Evolutionary conservation across 192 early-diverging fungal genomes (phyloP).

Genomic region (Linderina pennispora): DNA sequence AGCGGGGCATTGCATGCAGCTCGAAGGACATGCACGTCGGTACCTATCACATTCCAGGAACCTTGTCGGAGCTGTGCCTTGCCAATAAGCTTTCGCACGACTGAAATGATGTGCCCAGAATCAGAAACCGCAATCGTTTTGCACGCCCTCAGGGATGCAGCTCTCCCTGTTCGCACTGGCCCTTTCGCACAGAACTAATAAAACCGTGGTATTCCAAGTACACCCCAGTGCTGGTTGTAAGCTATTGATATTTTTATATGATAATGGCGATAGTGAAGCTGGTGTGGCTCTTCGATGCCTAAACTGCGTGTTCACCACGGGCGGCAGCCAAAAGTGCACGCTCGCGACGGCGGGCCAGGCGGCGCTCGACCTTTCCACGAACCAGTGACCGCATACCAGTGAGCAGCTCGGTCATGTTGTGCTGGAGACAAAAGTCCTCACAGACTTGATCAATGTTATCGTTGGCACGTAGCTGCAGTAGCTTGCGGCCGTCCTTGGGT

Average conservation of each 20-base stretch:
- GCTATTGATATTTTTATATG: background rate
- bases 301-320: background rate
- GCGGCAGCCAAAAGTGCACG: slow-evolving; percentile 16
- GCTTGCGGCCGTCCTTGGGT: slow-evolving; percentile 26
- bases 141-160: no score
- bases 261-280: background rate
- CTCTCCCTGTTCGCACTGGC: no score
- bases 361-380: slow-evolving; percentile 42
- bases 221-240: slow-evolving; percentile 1
- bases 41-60: no score
- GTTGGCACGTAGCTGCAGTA: slow-evolving; percentile 29
- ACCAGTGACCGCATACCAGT: slow-evolving; percentile 40
- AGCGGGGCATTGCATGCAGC: no score
- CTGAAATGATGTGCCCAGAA: no score
- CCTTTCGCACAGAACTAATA: no score
- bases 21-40: no score
- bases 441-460: slow-evolving; percentile 29
- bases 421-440: slow-evolving; percentile 25
- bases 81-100: no score
- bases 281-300: slow-evolving; percentile 6
- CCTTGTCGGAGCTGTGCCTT: no score
- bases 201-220: no score
- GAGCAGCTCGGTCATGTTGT: slow-evolving; percentile 35
- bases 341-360: slow-evolving; percentile 34
- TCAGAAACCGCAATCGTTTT: no score